These are phyloP conservation scores for Discostella stelligeroides DNA, from an alignment of 108 stramenopile species.

Conservation along the genomic window DNA sequence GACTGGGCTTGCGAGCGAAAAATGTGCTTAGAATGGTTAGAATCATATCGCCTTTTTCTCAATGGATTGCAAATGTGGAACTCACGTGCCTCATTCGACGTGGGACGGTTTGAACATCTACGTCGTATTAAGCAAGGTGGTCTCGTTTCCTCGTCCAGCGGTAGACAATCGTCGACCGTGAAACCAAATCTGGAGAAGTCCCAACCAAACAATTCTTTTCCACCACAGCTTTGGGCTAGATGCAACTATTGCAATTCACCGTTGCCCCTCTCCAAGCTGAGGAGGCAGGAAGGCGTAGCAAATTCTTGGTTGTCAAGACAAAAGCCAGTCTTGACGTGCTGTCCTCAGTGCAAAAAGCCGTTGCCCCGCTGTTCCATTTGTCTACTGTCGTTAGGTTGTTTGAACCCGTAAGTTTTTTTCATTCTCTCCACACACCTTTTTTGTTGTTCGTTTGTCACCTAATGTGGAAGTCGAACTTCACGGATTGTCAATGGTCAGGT, in stretches of 20 bases:
- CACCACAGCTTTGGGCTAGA: conserved; percentile 62
- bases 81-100: conserved; percentile 77
- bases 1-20: conserved; percentile 68
- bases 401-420: conserved; percentile 63
- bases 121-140: conserved; percentile 52
- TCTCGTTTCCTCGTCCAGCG: conserved; percentile 7
- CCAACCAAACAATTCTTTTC: conserved; percentile 42
- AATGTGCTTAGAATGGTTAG: conserved; percentile 78
- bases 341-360: conserved; percentile 89
- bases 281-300: conserved; percentile 64
- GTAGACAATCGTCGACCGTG: conserved; percentile 28
- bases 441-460: not conserved
- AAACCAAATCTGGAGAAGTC: conserved; percentile 27
- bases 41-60: conserved; percentile 68
- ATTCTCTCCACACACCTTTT: not conserved
- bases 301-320: conserved; percentile 80
- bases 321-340: conserved; percentile 84
- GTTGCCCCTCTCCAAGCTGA: conserved; percentile 64
- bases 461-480: not conserved
- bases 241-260: conserved; percentile 83
- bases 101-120: conserved; percentile 69
- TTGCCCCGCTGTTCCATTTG: conserved; percentile 88
- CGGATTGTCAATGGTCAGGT: conserved; percentile 21
- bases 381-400: conserved; percentile 74
- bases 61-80: conserved; percentile 88